These are phyloP conservation scores for Phytophthora aleatoria DNA, from an alignment of 352 stramenopile genomes.

Conservation along the genomic window DNA sequence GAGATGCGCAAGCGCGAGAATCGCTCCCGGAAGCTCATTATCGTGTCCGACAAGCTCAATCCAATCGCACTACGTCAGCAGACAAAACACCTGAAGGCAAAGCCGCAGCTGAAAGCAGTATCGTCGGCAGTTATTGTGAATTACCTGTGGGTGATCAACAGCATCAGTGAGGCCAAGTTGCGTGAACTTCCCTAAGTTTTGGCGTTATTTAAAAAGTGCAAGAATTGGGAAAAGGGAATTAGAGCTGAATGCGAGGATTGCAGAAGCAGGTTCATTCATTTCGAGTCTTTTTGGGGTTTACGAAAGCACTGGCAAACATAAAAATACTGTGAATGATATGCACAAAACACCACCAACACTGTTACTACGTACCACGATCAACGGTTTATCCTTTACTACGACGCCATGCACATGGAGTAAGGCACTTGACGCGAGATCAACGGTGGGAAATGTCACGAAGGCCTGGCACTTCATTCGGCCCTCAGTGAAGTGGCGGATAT, in stretches of 20 bases:
- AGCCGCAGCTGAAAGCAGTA: constrained; percentile 50
- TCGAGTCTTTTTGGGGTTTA: constrained; percentile 29
- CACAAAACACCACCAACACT: background rate
- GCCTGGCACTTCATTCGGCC: constrained; percentile 88
- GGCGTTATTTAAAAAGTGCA: constrained; percentile 32
- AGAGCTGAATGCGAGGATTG: constrained; percentile 11
- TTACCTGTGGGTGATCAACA: constrained; percentile 89
- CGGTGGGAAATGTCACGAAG: constrained; percentile 73
- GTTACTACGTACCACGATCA: constrained; percentile 72
- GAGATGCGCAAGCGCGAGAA: constrained; percentile 65
- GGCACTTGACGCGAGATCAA: constrained; percentile 51
- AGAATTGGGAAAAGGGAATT: constrained; percentile 1
- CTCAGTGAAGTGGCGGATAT: constrained; percentile 75
- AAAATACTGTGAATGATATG: constrained; percentile 36
- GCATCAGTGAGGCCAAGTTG: constrained; percentile 81
- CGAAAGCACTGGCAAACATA: constrained; percentile 39
- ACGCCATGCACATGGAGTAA: constrained; percentile 73
- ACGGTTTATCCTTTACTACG: constrained; percentile 73
- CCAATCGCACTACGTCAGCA: constrained; percentile 52
- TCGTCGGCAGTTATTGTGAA: constrained; percentile 62
- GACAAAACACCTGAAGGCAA: constrained; percentile 41
- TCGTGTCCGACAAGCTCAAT: constrained; percentile 82
- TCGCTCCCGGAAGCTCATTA: constrained; percentile 53
- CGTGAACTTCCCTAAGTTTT: constrained; percentile 40
- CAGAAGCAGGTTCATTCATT: constrained; percentile 13